phyloP scores from a whole-genome alignment of 441 rosid genomes.

The Bruguiera hainesii region DNA sequence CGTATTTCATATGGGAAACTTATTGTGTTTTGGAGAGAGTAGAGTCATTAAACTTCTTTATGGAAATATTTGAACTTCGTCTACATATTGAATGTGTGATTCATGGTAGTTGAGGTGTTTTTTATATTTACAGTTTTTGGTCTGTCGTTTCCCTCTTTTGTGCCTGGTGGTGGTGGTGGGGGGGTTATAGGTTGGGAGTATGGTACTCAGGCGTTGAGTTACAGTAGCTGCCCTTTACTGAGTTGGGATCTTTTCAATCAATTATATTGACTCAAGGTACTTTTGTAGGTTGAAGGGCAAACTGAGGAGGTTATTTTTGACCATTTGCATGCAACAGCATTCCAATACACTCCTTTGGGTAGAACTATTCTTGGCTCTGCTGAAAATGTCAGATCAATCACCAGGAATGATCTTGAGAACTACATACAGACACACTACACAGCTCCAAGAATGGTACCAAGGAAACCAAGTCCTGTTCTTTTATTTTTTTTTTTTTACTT shows the following conservation, averaged over 20 bases:
- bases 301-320: slow-evolving; percentile 97
- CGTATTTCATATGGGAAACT: no score
- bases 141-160: no score
- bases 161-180: no score
- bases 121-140: no score
- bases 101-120: no score
- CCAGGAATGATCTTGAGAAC: slow-evolving; percentile 72
- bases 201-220: no score
- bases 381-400: slow-evolving; percentile 72
- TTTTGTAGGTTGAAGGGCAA: slow-evolving; percentile 85
- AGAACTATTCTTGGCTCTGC: slow-evolving; percentile 98
- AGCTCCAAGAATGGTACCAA: slow-evolving; percentile 95
- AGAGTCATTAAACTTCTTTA: no score
- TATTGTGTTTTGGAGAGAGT: no score
- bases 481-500: not conserved
- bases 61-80: no score
- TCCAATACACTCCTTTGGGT: slow-evolving; percentile 91
- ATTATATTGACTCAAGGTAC: slow-evolving; percentile 8
- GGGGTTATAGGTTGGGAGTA: no score
- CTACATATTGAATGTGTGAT: no score
- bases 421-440: slow-evolving; percentile 94
- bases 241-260: not conserved
- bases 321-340: slow-evolving; percentile 99
- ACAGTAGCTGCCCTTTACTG: no score
- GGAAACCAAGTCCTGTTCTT: not conserved